A percentile compares a stretch with the other conserved stretches of the same genome.
phyloP scores from a whole-genome alignment of 75 land plant species.

The Pseudotsuga menziesii region DNA sequence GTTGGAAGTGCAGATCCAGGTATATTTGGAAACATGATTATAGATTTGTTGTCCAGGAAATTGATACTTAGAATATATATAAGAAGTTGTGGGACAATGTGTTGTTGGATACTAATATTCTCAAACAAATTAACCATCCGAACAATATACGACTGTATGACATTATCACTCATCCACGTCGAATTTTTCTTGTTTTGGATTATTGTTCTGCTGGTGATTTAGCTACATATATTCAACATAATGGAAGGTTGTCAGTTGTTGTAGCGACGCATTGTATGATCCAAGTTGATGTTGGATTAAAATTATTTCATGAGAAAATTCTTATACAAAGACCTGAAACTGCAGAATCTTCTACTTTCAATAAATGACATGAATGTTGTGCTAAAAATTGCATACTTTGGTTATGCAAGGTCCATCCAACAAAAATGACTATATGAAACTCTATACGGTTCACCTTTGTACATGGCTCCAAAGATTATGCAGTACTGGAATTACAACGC shows the following conservation, averaged over 20 bases:
- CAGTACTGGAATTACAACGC: no score
- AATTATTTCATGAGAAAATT: constrained; percentile 31
- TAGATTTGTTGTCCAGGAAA: constrained; percentile 91
- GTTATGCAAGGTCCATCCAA: constrained; percentile 48
- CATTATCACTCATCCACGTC: constrained; percentile 85
- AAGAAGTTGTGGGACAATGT: constrained; percentile 80
- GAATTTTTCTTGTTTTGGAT: no score
- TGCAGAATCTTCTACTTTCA: no score
- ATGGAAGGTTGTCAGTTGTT: no score
- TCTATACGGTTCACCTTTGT: no score
- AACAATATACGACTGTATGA: constrained; percentile 82
- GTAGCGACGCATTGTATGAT: no score
- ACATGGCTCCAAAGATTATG: no score
- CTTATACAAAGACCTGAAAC: constrained; percentile 45
- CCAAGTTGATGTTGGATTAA: constrained; percentile 38
- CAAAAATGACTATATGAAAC: constrained; percentile 60
- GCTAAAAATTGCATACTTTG: constrained; percentile 48
- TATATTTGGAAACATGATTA: constrained; percentile 58
- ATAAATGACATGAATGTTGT: no score
- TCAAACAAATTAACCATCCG: constrained; percentile 75
- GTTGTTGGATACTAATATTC: constrained; percentile 72
- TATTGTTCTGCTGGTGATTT: no score
- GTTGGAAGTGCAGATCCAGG: constrained; percentile 76
- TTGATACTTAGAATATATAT: constrained; percentile 56
- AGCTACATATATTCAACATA: no score